Percentiles rank a stretch among this genome's conserved stretches.
Conservation (phyloP, 176 grass and related monocot genomes). For the Eremochloa ophiuroides region DNA sequence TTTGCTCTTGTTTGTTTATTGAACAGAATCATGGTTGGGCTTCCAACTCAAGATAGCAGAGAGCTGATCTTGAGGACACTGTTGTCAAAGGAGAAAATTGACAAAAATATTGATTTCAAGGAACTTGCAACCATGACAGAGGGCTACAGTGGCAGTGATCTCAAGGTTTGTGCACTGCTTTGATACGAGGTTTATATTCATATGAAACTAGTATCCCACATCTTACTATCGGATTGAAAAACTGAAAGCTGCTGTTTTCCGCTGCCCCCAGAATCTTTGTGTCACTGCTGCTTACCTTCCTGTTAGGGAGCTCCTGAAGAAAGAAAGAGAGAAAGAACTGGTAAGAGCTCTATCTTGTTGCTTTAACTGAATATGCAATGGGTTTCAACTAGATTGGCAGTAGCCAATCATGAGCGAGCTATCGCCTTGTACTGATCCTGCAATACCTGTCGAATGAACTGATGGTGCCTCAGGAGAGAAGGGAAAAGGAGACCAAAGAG, state of each 20-base stretch:
- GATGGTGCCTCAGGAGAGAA: conserved; percentile 41
- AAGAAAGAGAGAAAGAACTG: conserved; percentile 72
- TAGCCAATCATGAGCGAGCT: background rate
- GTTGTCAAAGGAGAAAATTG: conserved; percentile 77
- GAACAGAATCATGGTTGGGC: conserved; percentile 91
- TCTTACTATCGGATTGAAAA: background rate
- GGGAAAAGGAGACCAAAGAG: conserved; percentile 30
- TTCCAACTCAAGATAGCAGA: conserved; percentile 82
- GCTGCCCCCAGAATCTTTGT: conserved; percentile 69
- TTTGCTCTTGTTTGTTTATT: conserved; percentile 23
- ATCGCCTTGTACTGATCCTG: background rate
- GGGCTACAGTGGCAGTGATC: conserved; percentile 94
- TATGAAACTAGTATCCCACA: background rate
- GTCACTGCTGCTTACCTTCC: conserved; percentile 87
- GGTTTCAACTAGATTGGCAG: background rate
- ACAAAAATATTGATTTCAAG: conserved; percentile 63
- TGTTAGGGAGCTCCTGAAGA: conserved; percentile 87
- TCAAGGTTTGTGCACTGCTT: conserved; percentile 62
- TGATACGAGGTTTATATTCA: background rate
- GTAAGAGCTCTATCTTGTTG: conserved; percentile 21
- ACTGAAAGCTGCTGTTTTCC: background rate
- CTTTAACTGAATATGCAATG: background rate
- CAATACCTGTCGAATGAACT: background rate
- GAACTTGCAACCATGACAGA: conserved; percentile 84
- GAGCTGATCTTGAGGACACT: conserved; percentile 78